phyloP scores from a whole-genome alignment of 371 early-diverging fungal genomes.

The Apophysomyces trapeziformis region DNA sequence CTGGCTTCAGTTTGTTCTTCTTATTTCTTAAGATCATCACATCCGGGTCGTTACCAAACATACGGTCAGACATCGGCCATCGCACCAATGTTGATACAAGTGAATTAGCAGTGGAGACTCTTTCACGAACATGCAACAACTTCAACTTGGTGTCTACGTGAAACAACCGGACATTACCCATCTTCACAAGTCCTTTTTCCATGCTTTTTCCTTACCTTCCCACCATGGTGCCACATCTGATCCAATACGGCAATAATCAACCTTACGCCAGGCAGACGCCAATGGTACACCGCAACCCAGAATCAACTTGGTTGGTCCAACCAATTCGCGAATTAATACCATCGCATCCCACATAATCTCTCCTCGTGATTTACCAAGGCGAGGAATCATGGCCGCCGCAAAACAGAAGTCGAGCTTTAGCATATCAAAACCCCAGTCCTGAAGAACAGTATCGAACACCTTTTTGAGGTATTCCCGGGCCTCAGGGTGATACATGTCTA shows the following conservation, averaged over 20 bases:
- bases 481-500: constrained; percentile 56
- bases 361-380: constrained; percentile 57
- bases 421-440: constrained; percentile 64
- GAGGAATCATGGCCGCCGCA: constrained; percentile 63
- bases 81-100: constrained; percentile 58
- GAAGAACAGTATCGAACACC: constrained; percentile 53
- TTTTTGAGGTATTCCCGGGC: constrained; percentile 53
- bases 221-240: constrained; percentile 63
- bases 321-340: constrained; percentile 55
- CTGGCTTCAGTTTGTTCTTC: constrained; percentile 51
- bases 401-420: constrained; percentile 65
- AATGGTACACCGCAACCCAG: constrained; percentile 66
- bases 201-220: constrained; percentile 43
- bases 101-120: constrained; percentile 62
- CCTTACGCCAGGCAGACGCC: constrained; percentile 53
- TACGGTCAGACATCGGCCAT: constrained; percentile 59
- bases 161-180: not conserved
- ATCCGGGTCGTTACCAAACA: constrained; percentile 70
- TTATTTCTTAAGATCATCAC: constrained; percentile 59
- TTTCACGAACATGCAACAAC: constrained; percentile 61
- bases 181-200: not conserved
- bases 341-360: constrained; percentile 68
- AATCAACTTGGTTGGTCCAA: constrained; percentile 54
- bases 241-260: constrained; percentile 67
- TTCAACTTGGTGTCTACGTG: constrained; percentile 50